Conservation (phyloP, 805 yeast genomes). For the Metschnikowia henanensis region DNA sequence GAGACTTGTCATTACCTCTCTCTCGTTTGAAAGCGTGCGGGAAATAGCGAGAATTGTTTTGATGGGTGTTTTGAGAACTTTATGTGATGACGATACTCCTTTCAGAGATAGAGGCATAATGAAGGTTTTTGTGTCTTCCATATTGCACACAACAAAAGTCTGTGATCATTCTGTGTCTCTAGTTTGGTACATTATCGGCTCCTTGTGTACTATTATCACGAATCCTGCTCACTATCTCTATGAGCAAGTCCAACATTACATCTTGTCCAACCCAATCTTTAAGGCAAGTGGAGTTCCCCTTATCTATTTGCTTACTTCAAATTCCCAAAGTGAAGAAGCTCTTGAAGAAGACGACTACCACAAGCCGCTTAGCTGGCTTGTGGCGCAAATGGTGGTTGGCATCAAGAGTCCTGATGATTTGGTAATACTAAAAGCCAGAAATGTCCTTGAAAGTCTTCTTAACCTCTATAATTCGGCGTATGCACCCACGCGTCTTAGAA, state of each 20-base stretch:
- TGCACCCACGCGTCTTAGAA: slow-evolving; percentile 38
- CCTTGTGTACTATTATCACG: slow-evolving; percentile 53
- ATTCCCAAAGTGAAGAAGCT: slow-evolving; percentile 21
- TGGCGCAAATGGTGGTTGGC: slow-evolving; percentile 50
- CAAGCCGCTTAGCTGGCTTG: slow-evolving; percentile 66
- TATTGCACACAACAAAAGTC: slow-evolving; percentile 35
- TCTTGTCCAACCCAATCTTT: slow-evolving; percentile 54
- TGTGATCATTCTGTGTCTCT: slow-evolving; percentile 17
- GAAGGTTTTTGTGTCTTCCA: slow-evolving; percentile 52
- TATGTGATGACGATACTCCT: slow-evolving; percentile 31
- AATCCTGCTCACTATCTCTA: slow-evolving; percentile 76
- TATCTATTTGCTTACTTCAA: slow-evolving; percentile 36
- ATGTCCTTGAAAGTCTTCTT: slow-evolving; percentile 67
- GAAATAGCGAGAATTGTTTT: slow-evolving; percentile 46
- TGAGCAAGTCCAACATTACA: slow-evolving; percentile 68
- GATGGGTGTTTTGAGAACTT: slow-evolving; percentile 40
- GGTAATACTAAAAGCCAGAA: slow-evolving; percentile 48
- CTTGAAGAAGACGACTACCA: slow-evolving; percentile 49
- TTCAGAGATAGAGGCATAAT: slow-evolving; percentile 59
- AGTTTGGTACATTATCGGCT: slow-evolving; percentile 55
- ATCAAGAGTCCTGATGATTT: slow-evolving; percentile 51
- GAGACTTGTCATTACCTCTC: slow-evolving; percentile 47
- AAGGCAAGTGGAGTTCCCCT: slow-evolving; percentile 46
- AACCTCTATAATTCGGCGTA: slow-evolving; percentile 51
- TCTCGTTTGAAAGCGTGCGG: slow-evolving; percentile 35